These are phyloP conservation scores for Phaeosphaeria sp. DNA, from an alignment of 2,329 filamentous ascomycete genomes.

Conservation along the genomic window DNA sequence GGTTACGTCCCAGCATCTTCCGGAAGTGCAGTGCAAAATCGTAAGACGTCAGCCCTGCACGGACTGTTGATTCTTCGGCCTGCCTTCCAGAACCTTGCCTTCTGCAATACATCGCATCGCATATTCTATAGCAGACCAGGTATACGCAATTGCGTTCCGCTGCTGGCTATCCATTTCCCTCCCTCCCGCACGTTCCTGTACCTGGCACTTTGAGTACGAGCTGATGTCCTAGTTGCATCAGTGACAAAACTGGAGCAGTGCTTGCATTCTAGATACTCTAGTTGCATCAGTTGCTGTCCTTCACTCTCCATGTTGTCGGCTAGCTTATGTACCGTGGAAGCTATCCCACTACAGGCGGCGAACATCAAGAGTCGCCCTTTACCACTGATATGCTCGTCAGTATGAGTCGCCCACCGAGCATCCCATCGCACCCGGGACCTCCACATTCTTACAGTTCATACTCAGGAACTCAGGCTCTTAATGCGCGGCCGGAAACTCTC, in stretches of 20 bases:
- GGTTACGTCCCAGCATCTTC: slow-evolving; percentile 42
- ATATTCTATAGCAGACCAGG: slow-evolving; percentile 42
- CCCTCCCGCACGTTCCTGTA: slow-evolving; percentile 39
- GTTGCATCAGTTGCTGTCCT: slow-evolving; percentile 38
- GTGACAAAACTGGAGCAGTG: slow-evolving; percentile 30
- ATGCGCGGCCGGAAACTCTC: slow-evolving; percentile 35
- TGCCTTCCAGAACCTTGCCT: slow-evolving; percentile 40
- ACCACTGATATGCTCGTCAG: slow-evolving; percentile 59
- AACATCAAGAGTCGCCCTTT: slow-evolving; percentile 30
- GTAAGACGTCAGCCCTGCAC: slow-evolving; percentile 49
- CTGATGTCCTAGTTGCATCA: slow-evolving; percentile 43
- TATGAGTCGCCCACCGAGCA: slow-evolving; percentile 84
- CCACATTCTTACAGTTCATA: slow-evolving; percentile 37
- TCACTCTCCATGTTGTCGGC: slow-evolving; percentile 40
- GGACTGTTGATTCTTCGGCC: slow-evolving; percentile 45
- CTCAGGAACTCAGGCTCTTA: slow-evolving; percentile 31
- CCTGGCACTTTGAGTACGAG: slow-evolving; percentile 36
- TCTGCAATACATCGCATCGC: slow-evolving; percentile 43
- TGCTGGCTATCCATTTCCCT: slow-evolving; percentile 29
- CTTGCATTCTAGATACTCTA: slow-evolving; percentile 34
- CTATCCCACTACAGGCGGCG: slow-evolving; percentile 35
- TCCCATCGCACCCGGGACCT: slow-evolving; percentile 73
- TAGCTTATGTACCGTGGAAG: slow-evolving; percentile 40
- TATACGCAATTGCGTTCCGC: slow-evolving; percentile 43
- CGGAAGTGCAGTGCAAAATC: slow-evolving; percentile 37